Conservation (phyloP, 1,284 basidiomycete species). For the Rhodotorula sp. region DNA sequence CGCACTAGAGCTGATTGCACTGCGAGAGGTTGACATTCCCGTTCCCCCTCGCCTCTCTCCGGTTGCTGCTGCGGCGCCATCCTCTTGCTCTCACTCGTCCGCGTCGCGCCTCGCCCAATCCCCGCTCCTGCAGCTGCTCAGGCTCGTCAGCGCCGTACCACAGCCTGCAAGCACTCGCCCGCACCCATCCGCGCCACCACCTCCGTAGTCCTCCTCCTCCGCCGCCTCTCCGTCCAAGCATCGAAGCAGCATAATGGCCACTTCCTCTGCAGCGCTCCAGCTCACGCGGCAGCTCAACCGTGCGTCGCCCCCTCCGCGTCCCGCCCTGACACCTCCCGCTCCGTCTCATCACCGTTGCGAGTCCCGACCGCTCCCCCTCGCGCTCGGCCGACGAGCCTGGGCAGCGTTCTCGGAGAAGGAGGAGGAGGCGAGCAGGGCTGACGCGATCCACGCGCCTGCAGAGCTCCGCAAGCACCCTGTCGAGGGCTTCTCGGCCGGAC, state of each 20-base stretch:
- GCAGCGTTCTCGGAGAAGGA: too few species aligned
- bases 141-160: too few species aligned
- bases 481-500: conserved; percentile 90
- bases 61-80: too few species aligned
- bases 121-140: too few species aligned
- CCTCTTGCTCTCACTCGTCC: too few species aligned
- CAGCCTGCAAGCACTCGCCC: not conserved
- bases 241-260: conserved; percentile 19
- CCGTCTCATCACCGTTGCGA: not conserved
- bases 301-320: conserved; percentile 15
- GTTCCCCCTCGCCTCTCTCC: too few species aligned
- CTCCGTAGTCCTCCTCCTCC: not conserved
- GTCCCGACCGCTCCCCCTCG: not conserved
- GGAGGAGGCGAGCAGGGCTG: too few species aligned
- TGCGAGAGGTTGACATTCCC: not conserved
- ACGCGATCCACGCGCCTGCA: not conserved
- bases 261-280: conserved; percentile 33
- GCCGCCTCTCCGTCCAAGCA: not conserved
- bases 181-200: not conserved
- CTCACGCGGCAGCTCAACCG: conserved; percentile 39
- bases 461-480: conserved; percentile 62
- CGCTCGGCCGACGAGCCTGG: too few species aligned
- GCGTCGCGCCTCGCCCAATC: too few species aligned
- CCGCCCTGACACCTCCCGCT: not conserved
- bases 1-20: too few species aligned